Base-by-base conservation (phyloP, 331 rosid genomes). In the Malus hybrid region DNA sequence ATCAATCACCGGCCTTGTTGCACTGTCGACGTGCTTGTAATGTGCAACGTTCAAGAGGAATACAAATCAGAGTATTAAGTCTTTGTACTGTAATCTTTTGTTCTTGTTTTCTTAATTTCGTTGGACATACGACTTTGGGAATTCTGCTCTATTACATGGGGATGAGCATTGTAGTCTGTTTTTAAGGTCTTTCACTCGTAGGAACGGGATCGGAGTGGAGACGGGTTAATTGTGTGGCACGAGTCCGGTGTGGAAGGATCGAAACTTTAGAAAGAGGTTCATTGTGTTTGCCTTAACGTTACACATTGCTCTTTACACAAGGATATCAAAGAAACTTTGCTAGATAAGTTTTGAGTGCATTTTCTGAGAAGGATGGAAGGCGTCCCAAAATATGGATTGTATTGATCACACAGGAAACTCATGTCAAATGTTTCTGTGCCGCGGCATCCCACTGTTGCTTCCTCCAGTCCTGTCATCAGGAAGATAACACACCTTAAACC, bases 361-460 rank as follows among this genome's bases (percentile, higher is more conserved):
- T 42, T 22, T 78, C 66, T 0, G 96, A 73, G 93, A 78, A 42
- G 89, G 86, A 76, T 90, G 96, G 62, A 90, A 78, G 20, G 93
- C 84, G 76, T 88, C 93, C 93, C 96, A 90, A 69, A 90, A 90
- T 10, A 86, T 69, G 87, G 93, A 69, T 80, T 89, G 1, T 86
- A 33, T 10, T 82, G 86, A 39, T 80, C 76, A 34, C 96, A 88
- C 3, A 88, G 0, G 54, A 50, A 78, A 18, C 93, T 68, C 93
- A 90, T 90, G 83, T 90, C 96, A 64, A 76, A 80, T 70, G 33
- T 73, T 31, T 82, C 87, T 28, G 93, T 90, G 52, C 96, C 96
- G 72, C 96, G 88, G 48, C 96, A 90, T 28, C 87, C 84, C 32
- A n/a, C 39, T 14, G 20, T 18, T 39, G 42, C 52, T n/a, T 50